Base-by-base conservation (phyloP, 225 moss, liverwort and hornwort genomes). In the Straminergon stramineum region DNA sequence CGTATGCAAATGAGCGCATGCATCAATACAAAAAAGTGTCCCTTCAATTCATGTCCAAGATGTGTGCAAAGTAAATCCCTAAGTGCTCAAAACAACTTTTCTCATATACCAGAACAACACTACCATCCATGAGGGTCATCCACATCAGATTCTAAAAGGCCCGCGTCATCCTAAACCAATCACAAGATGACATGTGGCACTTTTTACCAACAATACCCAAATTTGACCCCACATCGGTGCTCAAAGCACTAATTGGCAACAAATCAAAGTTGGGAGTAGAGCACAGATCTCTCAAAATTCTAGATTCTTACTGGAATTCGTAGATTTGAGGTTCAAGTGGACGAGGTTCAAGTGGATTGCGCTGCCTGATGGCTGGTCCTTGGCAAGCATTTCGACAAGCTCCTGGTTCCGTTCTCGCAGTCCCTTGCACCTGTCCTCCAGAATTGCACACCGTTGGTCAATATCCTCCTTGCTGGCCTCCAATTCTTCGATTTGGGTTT, bases 401-500 rank as follows among this genome's bases (percentile, higher is more conserved):
- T 90, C 90, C 76, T 83, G 75, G 79, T 94, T 92, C 31, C 90
- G 88, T 17, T 90, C 67, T 57, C 76, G 64, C 71, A 94, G 74
- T 35, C 48, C 81, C 43, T 87, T 85, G 85, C 91, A 94, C 34
- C 22, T 65, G 31, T 7, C 35, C 52, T 89, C 92, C 82, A 93
- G 57, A 77, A 52, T 63, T 37, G 88, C 23, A 41, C 88, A 91
- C 39, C 41, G 70, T 15, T 87, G n/a, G 60, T 91, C 88, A 5
- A 81, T 75, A 70, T 85, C 88, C 58, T 87, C 74, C 58, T 95
- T 95, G 74, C 70, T 83, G 48, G 69, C 57, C 87, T 96, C 88
- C 85, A 96, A 77, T 35, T 94, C 89, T 70, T 90, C 53, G 55
- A 94, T 84, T 86, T 93, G 92, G 19, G 64, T 71, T 93, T 90